Evolutionary conservation across 495 filamentous ascomycete genomes (phyloP).

Genomic region (Talaromyces ruber): DNA sequence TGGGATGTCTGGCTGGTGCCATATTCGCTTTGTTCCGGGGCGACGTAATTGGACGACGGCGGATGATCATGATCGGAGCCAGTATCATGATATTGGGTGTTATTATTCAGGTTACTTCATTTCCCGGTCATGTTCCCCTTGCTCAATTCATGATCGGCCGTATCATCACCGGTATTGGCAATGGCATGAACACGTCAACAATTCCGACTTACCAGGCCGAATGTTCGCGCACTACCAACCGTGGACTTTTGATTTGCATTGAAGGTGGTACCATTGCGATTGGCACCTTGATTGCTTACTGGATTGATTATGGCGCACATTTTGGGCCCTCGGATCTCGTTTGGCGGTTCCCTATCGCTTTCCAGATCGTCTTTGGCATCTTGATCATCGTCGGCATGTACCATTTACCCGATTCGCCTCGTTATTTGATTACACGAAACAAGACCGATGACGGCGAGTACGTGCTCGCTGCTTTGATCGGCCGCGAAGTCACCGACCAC

Average conservation of each 20-base stretch:
- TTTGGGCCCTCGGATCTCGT: constrained; percentile 55
- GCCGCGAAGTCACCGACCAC: neutral
- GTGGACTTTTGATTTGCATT: constrained; percentile 77
- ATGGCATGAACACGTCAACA: constrained; percentile 70
- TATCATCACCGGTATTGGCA: constrained; percentile 65
- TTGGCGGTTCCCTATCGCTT: constrained; percentile 78
- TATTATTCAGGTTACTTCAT: constrained; percentile 60
- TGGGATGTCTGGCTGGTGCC: constrained; percentile 71
- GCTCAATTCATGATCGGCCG: constrained; percentile 72
- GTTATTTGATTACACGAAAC: constrained; percentile 63
- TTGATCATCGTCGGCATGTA: constrained; percentile 55
- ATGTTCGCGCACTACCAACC: constrained; percentile 65
- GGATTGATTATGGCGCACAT: constrained; percentile 74
- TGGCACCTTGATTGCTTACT: constrained; percentile 69
- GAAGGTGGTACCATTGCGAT: constrained; percentile 75
- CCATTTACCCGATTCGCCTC: constrained; percentile 67
- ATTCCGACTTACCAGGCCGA: constrained; percentile 78
- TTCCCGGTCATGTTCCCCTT: constrained; percentile 32
- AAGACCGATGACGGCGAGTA: constrained; percentile 58
- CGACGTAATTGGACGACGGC: constrained; percentile 53
- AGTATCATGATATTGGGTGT: constrained; percentile 71
- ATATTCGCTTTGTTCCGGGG: constrained; percentile 61
- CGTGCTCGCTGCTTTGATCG: constrained; percentile 46
- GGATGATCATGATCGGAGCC: constrained; percentile 50
- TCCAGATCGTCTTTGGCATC: constrained; percentile 69